Evolutionary conservation across 2,329 filamentous ascomycete species (phyloP).

Genomic region (Cordyceps fumosorosea): DNA sequence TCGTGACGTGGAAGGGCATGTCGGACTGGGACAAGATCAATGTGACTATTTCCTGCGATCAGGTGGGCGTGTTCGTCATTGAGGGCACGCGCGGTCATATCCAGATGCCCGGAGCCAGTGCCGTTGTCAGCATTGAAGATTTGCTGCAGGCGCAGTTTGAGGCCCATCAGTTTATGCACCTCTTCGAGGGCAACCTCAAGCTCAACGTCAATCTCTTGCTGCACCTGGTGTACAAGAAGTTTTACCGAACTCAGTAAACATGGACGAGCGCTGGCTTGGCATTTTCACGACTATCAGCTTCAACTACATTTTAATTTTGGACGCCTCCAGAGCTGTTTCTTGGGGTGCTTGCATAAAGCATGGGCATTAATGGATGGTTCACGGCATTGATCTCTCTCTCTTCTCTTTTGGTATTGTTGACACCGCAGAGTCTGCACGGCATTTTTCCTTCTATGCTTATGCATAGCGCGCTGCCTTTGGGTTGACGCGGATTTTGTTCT

Average conservation of each 20-base stretch:
- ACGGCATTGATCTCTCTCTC: neutral
- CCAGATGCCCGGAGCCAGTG: constrained; percentile 90
- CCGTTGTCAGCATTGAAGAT: constrained; percentile 84
- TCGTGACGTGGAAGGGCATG: constrained; percentile 86
- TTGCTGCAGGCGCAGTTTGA: constrained; percentile 95
- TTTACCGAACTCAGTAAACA: constrained; percentile 66
- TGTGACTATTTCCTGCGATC: constrained; percentile 87
- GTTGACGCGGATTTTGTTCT: neutral
- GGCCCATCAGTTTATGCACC: constrained; percentile 89
- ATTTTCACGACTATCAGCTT: neutral
- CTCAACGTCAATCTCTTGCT: constrained; percentile 95
- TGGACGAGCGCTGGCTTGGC: neutral
- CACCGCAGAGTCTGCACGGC: neutral
- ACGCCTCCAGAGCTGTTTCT: neutral
- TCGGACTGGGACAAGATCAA: constrained; percentile 86
- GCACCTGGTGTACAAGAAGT: constrained; percentile 98
- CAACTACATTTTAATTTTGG: constrained; percentile 4
- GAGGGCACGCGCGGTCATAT: constrained; percentile 88
- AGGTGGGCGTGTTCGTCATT: constrained; percentile 88
- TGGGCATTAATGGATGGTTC: neutral
- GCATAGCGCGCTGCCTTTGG: neutral
- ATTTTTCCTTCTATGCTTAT: neutral
- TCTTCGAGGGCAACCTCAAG: constrained; percentile 79
- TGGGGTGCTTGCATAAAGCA: constrained; percentile 5
- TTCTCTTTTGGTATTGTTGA: neutral